A percentile compares a stretch with the other conserved stretches of the same genome.
Conservation (phyloP, 768 basidiomycete genomes). For the Chalciporus sphaerocephalus region DNA sequence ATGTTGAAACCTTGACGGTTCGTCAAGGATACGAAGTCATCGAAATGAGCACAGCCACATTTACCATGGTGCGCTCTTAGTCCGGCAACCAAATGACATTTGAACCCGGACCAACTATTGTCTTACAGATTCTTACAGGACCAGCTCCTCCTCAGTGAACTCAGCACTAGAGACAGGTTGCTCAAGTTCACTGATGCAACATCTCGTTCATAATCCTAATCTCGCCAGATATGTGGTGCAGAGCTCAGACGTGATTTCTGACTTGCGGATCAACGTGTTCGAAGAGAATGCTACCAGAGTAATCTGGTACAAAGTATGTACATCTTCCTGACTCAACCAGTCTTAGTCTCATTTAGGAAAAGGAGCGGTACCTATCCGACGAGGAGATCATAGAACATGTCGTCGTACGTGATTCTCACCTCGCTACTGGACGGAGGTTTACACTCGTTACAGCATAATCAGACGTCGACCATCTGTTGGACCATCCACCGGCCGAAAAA, state of each 20-base stretch:
- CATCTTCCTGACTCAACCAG: neutral
- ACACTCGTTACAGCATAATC: conserved; percentile 49
- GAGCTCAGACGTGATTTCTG: conserved; percentile 67
- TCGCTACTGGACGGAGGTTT: neutral
- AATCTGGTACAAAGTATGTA: conserved; percentile 68
- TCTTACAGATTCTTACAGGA: neutral
- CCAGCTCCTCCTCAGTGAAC: neutral
- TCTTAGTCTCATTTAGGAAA: conserved; percentile 17
- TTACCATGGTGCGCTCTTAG: neutral
- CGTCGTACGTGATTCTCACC: conserved; percentile 45
- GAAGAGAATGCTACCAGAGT: conserved; percentile 55
- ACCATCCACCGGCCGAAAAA: conserved; percentile 73
- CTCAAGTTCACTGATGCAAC: conserved; percentile 15
- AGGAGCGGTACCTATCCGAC: conserved; percentile 73
- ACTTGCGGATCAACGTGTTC: conserved; percentile 61
- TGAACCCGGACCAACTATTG: neutral
- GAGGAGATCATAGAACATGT: conserved; percentile 73
- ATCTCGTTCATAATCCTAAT: conserved; percentile 25
- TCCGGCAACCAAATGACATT: neutral
- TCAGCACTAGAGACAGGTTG: no score
- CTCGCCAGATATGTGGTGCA: conserved; percentile 30
- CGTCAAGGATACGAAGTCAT: no score
- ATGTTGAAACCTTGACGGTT: no score
- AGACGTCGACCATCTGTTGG: conserved; percentile 65
- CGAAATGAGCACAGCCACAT: conserved; percentile 17